phyloP scores from a whole-genome alignment of 2,329 filamentous ascomycete genomes.

The Phaeoacremonium minimum region DNA sequence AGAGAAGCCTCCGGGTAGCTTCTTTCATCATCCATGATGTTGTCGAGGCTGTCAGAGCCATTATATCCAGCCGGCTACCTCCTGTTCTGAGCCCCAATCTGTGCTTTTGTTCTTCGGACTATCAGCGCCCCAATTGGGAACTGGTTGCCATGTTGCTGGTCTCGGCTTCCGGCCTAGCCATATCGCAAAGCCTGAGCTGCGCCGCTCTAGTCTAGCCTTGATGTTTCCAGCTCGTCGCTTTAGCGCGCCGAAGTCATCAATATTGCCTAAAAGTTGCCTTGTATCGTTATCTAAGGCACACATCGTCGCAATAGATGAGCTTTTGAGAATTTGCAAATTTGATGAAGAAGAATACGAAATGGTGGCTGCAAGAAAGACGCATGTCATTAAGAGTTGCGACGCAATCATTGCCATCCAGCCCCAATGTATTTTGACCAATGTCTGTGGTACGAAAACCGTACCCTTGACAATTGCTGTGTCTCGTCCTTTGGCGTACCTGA shows the following conservation, averaged over 20 bases:
- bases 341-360: conserved; percentile 3
- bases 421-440: conserved; percentile 13
- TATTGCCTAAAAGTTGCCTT: conserved; percentile 5
- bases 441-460: conserved; percentile 10
- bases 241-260: conserved; percentile 6
- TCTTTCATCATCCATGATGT: too few species aligned
- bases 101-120: too few species aligned
- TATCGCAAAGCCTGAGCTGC: neutral
- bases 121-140: neutral
- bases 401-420: conserved; percentile 11
- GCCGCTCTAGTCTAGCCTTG: conserved; percentile 7
- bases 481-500: neutral
- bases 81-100: too few species aligned
- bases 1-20: too few species aligned
- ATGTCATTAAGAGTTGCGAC: conserved; percentile 8
- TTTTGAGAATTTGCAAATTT: conserved; percentile 13
- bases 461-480: conserved; percentile 5
- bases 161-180: neutral
- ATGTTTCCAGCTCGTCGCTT: conserved; percentile 6
- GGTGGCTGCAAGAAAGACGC: conserved; percentile 9
- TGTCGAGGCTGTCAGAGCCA: too few species aligned
- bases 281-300: conserved; percentile 8
- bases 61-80: too few species aligned
- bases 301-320: conserved; percentile 11
- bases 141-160: neutral